Conservation (phyloP, 1,139 yeast genomes). For the Kodamaea sp. region DNA sequence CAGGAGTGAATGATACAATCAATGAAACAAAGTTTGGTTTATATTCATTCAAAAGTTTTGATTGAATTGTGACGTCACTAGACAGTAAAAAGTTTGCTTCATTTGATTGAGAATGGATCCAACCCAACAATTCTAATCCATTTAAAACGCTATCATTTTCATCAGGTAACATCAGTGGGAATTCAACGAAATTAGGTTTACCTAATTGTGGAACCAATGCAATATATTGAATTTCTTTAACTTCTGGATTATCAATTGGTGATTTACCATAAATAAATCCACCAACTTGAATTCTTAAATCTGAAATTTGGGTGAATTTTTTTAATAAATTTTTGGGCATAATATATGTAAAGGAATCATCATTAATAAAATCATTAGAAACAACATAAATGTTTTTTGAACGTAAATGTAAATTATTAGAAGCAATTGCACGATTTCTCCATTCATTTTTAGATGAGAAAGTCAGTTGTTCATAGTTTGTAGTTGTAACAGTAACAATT, state of each 20-base stretch:
- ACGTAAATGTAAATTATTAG: slow-evolving; percentile 68
- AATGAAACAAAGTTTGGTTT: slow-evolving; percentile 49
- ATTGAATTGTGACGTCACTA: slow-evolving; percentile 62
- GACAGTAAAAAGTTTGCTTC: slow-evolving; percentile 65
- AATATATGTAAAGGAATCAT: slow-evolving; percentile 57
- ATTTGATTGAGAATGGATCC: slow-evolving; percentile 74
- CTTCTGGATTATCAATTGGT: slow-evolving; percentile 63
- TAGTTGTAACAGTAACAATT: slow-evolving; percentile 88
- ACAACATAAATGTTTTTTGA: slow-evolving; percentile 70
- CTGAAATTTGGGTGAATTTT: slow-evolving; percentile 78
- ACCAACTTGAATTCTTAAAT: slow-evolving; percentile 77
- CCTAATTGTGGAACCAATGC: slow-evolving; percentile 91
- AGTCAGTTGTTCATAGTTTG: slow-evolving; percentile 79
- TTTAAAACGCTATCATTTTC: slow-evolving; percentile 34
- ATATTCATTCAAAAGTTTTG: slow-evolving; percentile 40
- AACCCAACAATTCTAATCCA: slow-evolving; percentile 64
- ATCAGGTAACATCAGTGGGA: slow-evolving; percentile 51
- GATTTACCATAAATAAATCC: slow-evolving; percentile 77
- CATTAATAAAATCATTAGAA: slow-evolving; percentile 39
- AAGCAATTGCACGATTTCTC: slow-evolving; percentile 83
- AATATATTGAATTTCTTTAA: slow-evolving; percentile 74
- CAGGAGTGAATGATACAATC: slow-evolving; percentile 74
- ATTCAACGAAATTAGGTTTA: slow-evolving; percentile 57
- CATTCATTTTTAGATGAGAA: slow-evolving; percentile 88
- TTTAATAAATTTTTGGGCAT: slow-evolving; percentile 79